These are phyloP conservation scores for Mimosa pudica DNA, from an alignment of 306 rosid species.

Conservation along the genomic window DNA sequence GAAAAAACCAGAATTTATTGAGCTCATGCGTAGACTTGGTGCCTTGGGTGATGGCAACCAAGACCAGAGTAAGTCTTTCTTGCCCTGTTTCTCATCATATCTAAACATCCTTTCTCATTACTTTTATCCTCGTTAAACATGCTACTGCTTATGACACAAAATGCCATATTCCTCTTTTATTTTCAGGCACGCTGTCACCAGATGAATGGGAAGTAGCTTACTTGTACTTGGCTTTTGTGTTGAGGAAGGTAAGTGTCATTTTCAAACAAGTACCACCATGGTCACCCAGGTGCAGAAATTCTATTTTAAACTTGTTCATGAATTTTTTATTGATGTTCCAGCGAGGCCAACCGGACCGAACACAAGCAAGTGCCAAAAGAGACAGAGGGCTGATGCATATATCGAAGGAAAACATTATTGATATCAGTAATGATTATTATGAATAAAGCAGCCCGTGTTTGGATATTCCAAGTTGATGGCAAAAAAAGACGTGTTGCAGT, in stretches of 20 bases:
- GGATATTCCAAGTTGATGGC: neutral
- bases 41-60: conserved; percentile 97
- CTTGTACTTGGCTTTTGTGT: conserved; percentile 63
- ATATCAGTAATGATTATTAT: conserved; percentile 28
- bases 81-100: neutral
- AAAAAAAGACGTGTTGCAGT: neutral
- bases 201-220: conserved; percentile 80
- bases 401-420: conserved; percentile 52
- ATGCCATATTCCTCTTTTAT: neutral
- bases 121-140: neutral
- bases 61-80: conserved; percentile 68
- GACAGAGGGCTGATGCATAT: conserved; percentile 61
- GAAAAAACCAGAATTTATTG: conserved; percentile 77
- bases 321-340: conserved; percentile 32
- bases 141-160: neutral
- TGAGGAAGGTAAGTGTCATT: conserved; percentile 52
- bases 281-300: neutral
- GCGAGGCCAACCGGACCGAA: conserved; percentile 62
- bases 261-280: neutral
- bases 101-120: neutral
- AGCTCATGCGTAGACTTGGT: conserved; percentile 91
- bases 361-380: conserved; percentile 42
- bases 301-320: neutral
- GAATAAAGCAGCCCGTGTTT: neutral
- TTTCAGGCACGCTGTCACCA: conserved; percentile 60